A percentile compares a stretch with the other conserved stretches of the same genome.
Evolutionary conservation across 73 alveolate genomes (phyloP).

Genomic region (Blepharisma stoltei): DNA sequence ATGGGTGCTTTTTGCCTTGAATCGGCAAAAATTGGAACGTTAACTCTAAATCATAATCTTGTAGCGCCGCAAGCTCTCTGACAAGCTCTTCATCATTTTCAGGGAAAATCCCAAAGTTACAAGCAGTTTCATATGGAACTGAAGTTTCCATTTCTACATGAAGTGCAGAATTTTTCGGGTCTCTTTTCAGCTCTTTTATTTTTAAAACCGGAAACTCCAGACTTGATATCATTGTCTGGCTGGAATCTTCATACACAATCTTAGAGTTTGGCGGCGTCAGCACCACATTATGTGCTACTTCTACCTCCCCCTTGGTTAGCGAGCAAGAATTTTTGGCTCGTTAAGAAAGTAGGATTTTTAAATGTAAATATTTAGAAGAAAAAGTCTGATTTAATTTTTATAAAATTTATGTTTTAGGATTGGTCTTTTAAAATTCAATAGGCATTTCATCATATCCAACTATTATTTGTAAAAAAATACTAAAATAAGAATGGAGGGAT

Average conservation of each 20-base stretch:
- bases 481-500: too few species aligned
- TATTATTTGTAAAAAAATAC: too few species aligned
- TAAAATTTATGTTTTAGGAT: too few species aligned
- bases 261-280: not conserved
- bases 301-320: too few species aligned
- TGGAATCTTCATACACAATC: not conserved
- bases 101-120: constrained; percentile 3
- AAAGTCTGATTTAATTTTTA: too few species aligned
- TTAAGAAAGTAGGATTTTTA: too few species aligned
- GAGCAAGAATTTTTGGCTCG: too few species aligned
- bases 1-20: not conserved
- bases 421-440: too few species aligned
- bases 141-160: not conserved
- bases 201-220: not conserved
- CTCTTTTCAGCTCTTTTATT: constrained; percentile 1
- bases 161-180: not conserved
- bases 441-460: too few species aligned
- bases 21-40: not conserved
- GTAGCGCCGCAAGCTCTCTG: not conserved
- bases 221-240: not conserved
- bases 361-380: too few species aligned
- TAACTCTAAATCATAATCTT: not conserved
- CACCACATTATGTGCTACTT: not conserved
- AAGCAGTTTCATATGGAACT: not conserved
- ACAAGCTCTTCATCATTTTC: constrained; percentile 12